Conservation (phyloP, 164 flowering plant genomes). For the Taxillus chinensis region DNA sequence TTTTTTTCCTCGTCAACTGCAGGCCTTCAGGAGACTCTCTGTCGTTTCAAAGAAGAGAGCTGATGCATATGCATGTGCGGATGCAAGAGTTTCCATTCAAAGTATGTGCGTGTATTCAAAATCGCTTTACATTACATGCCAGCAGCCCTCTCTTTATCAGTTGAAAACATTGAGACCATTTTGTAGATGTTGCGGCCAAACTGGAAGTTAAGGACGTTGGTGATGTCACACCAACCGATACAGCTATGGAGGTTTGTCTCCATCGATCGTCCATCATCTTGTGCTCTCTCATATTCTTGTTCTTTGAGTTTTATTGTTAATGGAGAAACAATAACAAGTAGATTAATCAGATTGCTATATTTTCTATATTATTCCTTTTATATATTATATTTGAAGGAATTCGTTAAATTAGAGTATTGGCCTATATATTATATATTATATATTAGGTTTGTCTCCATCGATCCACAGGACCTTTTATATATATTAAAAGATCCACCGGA, state of each 20-base stretch:
- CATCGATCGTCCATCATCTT: background rate
- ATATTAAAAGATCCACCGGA: too few species aligned
- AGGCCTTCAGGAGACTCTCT: conserved; percentile 20
- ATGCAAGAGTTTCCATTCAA: conserved; percentile 16
- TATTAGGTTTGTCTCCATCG: too few species aligned
- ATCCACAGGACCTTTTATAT: too few species aligned
- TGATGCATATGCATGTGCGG: conserved; percentile 16
- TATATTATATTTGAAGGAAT: too few species aligned
- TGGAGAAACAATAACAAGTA: too few species aligned
- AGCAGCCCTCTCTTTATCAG: background rate
- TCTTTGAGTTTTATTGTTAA: too few species aligned
- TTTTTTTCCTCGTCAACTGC: background rate
- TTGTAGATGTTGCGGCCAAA: conserved; percentile 16
- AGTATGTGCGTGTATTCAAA: conserved; percentile 8
- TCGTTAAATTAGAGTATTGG: too few species aligned
- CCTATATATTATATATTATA: too few species aligned
- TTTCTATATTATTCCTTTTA: too few species aligned
- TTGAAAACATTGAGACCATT: background rate
- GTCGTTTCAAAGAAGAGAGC: conserved; percentile 15
- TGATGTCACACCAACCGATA: conserved; percentile 16
- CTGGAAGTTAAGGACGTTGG: conserved; percentile 10
- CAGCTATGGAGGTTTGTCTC: conserved; percentile 19
- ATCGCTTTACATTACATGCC: background rate
- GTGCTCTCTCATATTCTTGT: too few species aligned
- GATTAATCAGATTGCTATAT: too few species aligned